These are phyloP conservation scores for Ophiocordyceps robertsii DNA, from an alignment of 2,329 filamentous ascomycete species.

Conservation along the genomic window DNA sequence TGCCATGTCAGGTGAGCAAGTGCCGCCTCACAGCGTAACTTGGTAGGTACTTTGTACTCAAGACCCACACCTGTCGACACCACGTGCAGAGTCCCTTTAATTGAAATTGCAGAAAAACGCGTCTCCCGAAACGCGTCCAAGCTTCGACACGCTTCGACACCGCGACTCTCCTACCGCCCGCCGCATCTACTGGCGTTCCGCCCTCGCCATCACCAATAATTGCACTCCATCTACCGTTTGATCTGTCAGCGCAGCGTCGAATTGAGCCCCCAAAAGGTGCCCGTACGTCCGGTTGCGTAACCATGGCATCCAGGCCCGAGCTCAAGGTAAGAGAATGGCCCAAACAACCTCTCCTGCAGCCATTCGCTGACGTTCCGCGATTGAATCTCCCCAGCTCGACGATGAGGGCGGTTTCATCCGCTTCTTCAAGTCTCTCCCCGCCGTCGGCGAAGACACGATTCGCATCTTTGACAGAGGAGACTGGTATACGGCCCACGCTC, in stretches of 20 bases:
- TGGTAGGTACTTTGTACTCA: background rate
- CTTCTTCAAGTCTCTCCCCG: slow-evolving; percentile 79
- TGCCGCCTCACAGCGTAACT: too few species aligned
- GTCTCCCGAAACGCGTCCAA: slow-evolving; percentile 5
- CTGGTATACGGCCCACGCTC: slow-evolving; percentile 88
- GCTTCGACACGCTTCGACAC: slow-evolving; percentile 2
- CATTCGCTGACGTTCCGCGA: background rate
- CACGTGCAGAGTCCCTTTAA: background rate
- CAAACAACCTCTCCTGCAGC: background rate
- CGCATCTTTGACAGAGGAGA: slow-evolving; percentile 90
- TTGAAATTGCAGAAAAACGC: slow-evolving; percentile 7
- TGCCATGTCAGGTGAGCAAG: background rate
- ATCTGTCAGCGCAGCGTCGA: background rate
- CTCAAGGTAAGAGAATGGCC: background rate
- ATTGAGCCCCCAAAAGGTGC: background rate
- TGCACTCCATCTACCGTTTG: background rate
- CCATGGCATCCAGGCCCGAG: slow-evolving; percentile 2
- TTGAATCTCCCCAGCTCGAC: slow-evolving; percentile 51
- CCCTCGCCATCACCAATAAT: background rate
- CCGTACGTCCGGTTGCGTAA: background rate
- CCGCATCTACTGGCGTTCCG: background rate
- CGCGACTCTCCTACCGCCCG: background rate
- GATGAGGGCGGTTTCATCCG: slow-evolving; percentile 95
- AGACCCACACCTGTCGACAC: too few species aligned
- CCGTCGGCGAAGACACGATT: slow-evolving; percentile 59